Base-by-base conservation (phyloP, 306 rosid species). In the Rosa rugosa region DNA sequence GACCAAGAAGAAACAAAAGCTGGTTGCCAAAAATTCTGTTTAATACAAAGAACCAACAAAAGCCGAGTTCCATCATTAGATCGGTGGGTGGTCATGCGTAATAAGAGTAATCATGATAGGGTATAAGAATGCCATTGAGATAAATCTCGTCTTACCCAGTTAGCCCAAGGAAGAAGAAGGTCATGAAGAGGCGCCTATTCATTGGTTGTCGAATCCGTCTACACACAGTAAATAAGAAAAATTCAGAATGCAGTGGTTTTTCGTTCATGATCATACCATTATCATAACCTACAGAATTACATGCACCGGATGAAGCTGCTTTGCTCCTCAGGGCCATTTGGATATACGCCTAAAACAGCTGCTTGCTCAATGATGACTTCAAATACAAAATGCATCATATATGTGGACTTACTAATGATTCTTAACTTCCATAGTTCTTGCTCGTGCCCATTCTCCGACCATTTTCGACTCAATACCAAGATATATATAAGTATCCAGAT, bases 1-100 rank as follows among this genome's bases (percentile, higher is more conserved):
- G 92, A 86, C 98, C 98, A 77, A 94, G 45, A 72, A 94, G 98
- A 91, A 94, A 94, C 84, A 94, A 81, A 74, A 94, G 96, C 86
- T 94, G 98, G 87, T 94, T 94, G 86, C 97, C 97, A 71, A 90
- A 94, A 81, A 94, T 89, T 92, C 98, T 94, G 82, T 66, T 60
- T 70, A 73, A 73, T 72, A 85, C 75, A 70, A 71, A 80, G 71
- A 82, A 79, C 73, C 83, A 82, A 79, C 62, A 78, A 42, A 56
- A 69, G 53, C 50, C 77, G 72, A 34, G 81, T 54, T 47, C 78
- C 72, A 54, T 76, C 54, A 73, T 69, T 50, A 70, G 68, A 71
- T 27, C 68, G 23, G 63, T 4, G 23, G 62, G 22, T 67, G 62
- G 22, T 67, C 66, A 76, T 10, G 40, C 2, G 44, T 27, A 53